Percentiles rank a stretch among this genome's conserved stretches.
phyloP scores from a whole-genome alignment of 352 stramenopile genomes.

The Phytophthora pistaciae region DNA sequence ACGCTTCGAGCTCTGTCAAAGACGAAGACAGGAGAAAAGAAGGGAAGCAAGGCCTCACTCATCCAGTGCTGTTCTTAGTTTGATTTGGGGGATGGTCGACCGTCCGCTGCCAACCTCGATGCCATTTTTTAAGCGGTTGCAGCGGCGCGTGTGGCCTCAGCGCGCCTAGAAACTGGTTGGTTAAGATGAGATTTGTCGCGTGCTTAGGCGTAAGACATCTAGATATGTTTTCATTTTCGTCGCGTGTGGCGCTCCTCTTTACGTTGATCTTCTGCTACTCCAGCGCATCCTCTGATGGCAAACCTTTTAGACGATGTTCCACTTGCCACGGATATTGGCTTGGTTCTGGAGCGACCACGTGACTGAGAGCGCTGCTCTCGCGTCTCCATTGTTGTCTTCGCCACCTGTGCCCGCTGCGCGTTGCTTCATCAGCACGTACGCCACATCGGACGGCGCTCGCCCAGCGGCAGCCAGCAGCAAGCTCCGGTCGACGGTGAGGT shows the following conservation, averaged over 20 bases:
- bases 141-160: constrained; percentile 14
- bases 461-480: constrained; percentile 14
- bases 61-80: constrained; percentile 32
- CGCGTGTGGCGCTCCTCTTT: neutral
- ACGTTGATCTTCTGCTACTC: neutral
- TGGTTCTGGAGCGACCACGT: constrained; percentile 16
- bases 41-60: constrained; percentile 18
- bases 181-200: constrained; percentile 30
- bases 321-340: constrained; percentile 10
- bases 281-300: too few species aligned
- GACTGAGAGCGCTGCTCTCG: neutral
- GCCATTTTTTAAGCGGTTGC: constrained; percentile 19
- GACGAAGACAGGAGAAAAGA: constrained; percentile 28
- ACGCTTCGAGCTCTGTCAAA: constrained; percentile 24
- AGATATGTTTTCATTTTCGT: constrained; percentile 48
- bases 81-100: constrained; percentile 17
- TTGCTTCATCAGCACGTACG: constrained; percentile 12
- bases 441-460: constrained; percentile 4
- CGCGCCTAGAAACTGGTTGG: constrained; percentile 36
- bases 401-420: neutral
- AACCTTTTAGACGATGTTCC: constrained; percentile 4
- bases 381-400: neutral
- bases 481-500: neutral
- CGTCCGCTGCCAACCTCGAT: constrained; percentile 19
- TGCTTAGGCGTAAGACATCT: constrained; percentile 41